Conservation (phyloP, 805 yeast genomes). For the Myxozyma mucilagina region DNA sequence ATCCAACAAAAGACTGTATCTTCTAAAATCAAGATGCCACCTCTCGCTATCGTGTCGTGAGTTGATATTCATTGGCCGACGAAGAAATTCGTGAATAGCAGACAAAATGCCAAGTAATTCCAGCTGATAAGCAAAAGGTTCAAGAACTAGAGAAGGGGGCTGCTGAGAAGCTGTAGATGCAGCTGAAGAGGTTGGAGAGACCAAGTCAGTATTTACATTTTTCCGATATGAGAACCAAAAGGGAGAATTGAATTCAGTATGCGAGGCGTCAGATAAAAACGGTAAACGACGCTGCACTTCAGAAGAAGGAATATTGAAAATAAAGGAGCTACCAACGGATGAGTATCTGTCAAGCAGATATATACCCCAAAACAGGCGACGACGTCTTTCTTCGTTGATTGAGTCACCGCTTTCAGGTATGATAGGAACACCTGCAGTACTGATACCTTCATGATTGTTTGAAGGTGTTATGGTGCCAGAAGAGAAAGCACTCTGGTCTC, state of each 20-base stretch:
- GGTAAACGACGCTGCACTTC: slow-evolving; percentile 34
- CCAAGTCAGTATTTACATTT: background rate
- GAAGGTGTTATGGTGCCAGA: slow-evolving; percentile 4
- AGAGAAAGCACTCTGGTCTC: background rate
- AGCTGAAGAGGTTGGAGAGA: background rate
- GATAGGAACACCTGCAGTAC: slow-evolving; percentile 16
- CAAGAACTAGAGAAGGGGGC: background rate
- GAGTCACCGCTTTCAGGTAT: slow-evolving; percentile 18
- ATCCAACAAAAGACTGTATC: slow-evolving; percentile 30
- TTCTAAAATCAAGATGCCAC: slow-evolving; percentile 35
- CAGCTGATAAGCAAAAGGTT: slow-evolving; percentile 31
- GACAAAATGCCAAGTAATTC: slow-evolving; percentile 33
- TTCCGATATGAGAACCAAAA: slow-evolving; percentile 7
- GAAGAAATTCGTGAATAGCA: slow-evolving; percentile 34
- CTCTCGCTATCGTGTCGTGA: slow-evolving; percentile 33
- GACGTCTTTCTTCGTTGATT: slow-evolving; percentile 28
- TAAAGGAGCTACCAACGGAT: slow-evolving; percentile 34
- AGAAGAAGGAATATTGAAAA: slow-evolving; percentile 32
- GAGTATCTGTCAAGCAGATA: slow-evolving; percentile 34
- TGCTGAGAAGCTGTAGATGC: background rate
- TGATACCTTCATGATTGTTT: slow-evolving; percentile 5
- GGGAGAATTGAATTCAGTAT: background rate
- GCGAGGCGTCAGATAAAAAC: background rate
- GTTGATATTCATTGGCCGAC: slow-evolving; percentile 33
- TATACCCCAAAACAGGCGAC: slow-evolving; percentile 37